A percentile compares a stretch with the other conserved stretches of the same genome.
Evolutionary conservation across 768 basidiomycete species (phyloP).

Genomic region (Leucocoprinus sp.): DNA sequence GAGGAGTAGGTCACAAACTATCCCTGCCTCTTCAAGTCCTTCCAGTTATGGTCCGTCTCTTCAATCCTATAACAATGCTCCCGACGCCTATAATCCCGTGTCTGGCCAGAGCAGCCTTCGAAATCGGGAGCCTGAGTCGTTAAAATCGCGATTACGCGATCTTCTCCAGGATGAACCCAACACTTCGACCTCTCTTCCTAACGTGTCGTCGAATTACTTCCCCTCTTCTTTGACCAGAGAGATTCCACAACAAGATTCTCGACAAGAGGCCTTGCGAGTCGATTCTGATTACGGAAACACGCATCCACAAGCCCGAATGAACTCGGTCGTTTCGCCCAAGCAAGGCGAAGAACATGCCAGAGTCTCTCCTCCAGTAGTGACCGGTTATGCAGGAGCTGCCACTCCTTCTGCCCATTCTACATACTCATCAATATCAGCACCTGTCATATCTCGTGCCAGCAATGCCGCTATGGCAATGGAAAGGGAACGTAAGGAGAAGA

Average conservation of each 20-base stretch:
- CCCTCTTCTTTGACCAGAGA: slow-evolving; percentile 15
- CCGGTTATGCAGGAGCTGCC: slow-evolving; percentile 7
- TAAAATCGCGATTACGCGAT: slow-evolving; percentile 35
- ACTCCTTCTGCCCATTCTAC: slow-evolving; percentile 6
- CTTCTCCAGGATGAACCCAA: slow-evolving; percentile 34
- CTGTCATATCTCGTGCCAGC: slow-evolving; percentile 39
- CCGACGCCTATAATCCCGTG: slow-evolving; percentile 7
- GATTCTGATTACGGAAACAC: slow-evolving; percentile 18
- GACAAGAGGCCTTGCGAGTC: slow-evolving; percentile 8
- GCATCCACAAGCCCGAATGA: slow-evolving; percentile 15
- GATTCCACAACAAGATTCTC: slow-evolving; percentile 8
- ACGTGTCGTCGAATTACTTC: slow-evolving; percentile 20
- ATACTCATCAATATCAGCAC: neutral
- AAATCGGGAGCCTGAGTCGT: slow-evolving; percentile 21
- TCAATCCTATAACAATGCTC: slow-evolving; percentile 7
- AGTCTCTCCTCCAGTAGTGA: slow-evolving; percentile 15
- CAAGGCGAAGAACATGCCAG: slow-evolving; percentile 6
- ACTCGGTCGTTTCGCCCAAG: slow-evolving; percentile 14
- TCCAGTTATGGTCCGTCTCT: slow-evolving; percentile 16
- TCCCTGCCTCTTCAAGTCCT: slow-evolving; percentile 21
- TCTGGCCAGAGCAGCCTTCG: slow-evolving; percentile 16
- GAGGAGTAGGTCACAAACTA: slow-evolving; percentile 23
- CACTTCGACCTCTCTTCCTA: slow-evolving; percentile 37
- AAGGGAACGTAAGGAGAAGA: slow-evolving; percentile 28
- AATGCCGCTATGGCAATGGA: slow-evolving; percentile 46